Evolutionary conservation across 1,284 basidiomycete genomes (phyloP).

Genomic region (Cutaneotrichosporon sp.): DNA sequence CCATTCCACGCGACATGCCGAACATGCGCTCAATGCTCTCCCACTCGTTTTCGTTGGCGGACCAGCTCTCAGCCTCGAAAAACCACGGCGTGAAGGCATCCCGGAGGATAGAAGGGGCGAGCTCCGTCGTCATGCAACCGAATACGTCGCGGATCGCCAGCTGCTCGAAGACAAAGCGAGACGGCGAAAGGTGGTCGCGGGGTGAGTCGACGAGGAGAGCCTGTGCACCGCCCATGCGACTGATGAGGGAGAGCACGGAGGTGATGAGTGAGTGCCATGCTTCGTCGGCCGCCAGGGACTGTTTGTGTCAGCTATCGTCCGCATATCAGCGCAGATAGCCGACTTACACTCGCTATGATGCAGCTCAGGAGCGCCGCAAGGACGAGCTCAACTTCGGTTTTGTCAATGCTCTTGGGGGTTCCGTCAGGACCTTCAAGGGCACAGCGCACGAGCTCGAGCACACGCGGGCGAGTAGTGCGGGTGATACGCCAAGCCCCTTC

Average conservation of each 20-base stretch:
- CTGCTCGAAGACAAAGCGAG: slow-evolving; percentile 44
- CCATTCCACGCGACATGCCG: slow-evolving; percentile 41
- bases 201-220: slow-evolving; percentile 35
- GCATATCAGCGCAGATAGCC: neutral
- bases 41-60: slow-evolving; percentile 37
- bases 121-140: slow-evolving; percentile 45
- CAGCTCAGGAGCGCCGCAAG: slow-evolving; percentile 40
- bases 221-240: slow-evolving; percentile 39
- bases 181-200: slow-evolving; percentile 32
- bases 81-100: slow-evolving; percentile 45
- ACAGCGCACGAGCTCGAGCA: slow-evolving; percentile 29
- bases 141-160: slow-evolving; percentile 45
- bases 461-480: slow-evolving; percentile 27
- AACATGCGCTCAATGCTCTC: slow-evolving; percentile 45
- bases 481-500: slow-evolving; percentile 34
- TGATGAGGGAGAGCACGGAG: slow-evolving; percentile 35
- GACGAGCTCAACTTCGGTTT: slow-evolving; percentile 38
- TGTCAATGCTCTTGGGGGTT: slow-evolving; percentile 24
- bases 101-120: slow-evolving; percentile 36
- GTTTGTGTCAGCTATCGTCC: slow-evolving; percentile 4
- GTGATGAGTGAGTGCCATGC: slow-evolving; percentile 45
- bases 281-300: slow-evolving; percentile 41
- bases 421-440: slow-evolving; percentile 28
- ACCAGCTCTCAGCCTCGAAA: slow-evolving; percentile 42
- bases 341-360: slow-evolving; percentile 42